Percentiles rank a stretch among this genome's conserved stretches.
Conservation (phyloP, 345 rosid genomes). For the Crucihimalaya himalaica region DNA sequence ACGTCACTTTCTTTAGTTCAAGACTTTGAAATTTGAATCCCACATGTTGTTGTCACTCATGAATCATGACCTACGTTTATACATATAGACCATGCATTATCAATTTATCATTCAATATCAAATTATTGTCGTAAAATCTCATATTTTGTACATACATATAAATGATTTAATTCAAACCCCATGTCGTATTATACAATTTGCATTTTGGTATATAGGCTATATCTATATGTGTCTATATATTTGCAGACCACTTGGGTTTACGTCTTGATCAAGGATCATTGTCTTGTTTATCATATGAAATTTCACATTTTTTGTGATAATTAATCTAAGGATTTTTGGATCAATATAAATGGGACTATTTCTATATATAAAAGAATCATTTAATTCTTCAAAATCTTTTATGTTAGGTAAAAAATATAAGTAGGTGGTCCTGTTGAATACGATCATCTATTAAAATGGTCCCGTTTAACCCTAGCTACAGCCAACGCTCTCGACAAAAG, state of each 20-base stretch:
- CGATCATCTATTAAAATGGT: conserved; percentile 36
- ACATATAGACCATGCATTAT: conserved; percentile 21
- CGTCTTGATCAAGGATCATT: conserved; percentile 19
- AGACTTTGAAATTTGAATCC: conserved; percentile 30
- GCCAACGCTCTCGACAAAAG: conserved; percentile 35
- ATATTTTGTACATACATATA: background rate
- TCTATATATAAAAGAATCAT: background rate
- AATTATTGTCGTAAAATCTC: conserved; percentile 14
- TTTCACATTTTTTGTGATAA: background rate
- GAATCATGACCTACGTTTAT: conserved; percentile 15
- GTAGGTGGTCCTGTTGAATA: conserved; percentile 40
- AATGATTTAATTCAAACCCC: background rate
- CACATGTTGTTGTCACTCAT: conserved; percentile 31
- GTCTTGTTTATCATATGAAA: background rate
- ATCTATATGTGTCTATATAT: conserved; percentile 11
- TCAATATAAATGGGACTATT: background rate
- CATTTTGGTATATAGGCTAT: background rate
- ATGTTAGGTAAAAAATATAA: conserved; percentile 27
- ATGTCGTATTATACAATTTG: conserved; percentile 1
- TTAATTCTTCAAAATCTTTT: conserved; percentile 14
- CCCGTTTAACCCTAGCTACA: conserved; percentile 38
- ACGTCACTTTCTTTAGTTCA: conserved; percentile 27
- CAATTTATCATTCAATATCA: conserved; percentile 4
- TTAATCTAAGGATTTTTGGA: background rate
- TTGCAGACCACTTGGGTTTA: conserved; percentile 24